phyloP scores from a whole-genome alignment of 768 basidiomycete species.

The Podaxis sp. region DNA sequence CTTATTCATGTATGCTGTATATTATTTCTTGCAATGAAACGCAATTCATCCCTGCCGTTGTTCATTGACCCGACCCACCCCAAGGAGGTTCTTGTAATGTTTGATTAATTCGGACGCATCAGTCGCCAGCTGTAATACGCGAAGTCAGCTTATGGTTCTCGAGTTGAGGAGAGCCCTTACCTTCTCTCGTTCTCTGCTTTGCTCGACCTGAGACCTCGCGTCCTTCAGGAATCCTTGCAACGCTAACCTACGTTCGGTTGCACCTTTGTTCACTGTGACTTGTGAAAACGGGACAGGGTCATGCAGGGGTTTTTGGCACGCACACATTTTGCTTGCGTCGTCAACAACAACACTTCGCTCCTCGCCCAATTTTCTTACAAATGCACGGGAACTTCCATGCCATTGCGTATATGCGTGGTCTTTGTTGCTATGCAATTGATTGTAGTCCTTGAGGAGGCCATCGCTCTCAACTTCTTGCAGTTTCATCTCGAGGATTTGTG shows the following conservation, averaged over 20 bases:
- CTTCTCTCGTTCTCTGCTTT: slow-evolving; percentile 30
- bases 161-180: slow-evolving; percentile 16
- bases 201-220: slow-evolving; percentile 30
- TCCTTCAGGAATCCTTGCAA: slow-evolving; percentile 26
- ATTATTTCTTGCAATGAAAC: background rate
- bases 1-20: background rate
- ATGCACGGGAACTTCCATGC: slow-evolving; percentile 20
- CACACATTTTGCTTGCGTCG: slow-evolving; percentile 33
- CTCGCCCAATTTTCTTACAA: slow-evolving; percentile 28
- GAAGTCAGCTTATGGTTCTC: background rate
- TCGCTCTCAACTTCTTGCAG: slow-evolving; percentile 24
- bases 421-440: background rate
- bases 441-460: slow-evolving; percentile 22
- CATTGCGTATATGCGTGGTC: slow-evolving; percentile 1
- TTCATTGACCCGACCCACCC: background rate
- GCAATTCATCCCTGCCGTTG: background rate
- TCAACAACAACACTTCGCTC: slow-evolving; percentile 30
- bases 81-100: slow-evolving; percentile 26
- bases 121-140: slow-evolving; percentile 23
- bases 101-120: slow-evolving; percentile 32
- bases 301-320: slow-evolving; percentile 13
- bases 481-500: slow-evolving; percentile 21
- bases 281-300: background rate
- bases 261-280: slow-evolving; percentile 21
- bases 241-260: slow-evolving; percentile 24